Percentiles rank a stretch among this genome's conserved stretches.
Conservation (phyloP, 331 rosid species). For the Arachis monticola region DNA sequence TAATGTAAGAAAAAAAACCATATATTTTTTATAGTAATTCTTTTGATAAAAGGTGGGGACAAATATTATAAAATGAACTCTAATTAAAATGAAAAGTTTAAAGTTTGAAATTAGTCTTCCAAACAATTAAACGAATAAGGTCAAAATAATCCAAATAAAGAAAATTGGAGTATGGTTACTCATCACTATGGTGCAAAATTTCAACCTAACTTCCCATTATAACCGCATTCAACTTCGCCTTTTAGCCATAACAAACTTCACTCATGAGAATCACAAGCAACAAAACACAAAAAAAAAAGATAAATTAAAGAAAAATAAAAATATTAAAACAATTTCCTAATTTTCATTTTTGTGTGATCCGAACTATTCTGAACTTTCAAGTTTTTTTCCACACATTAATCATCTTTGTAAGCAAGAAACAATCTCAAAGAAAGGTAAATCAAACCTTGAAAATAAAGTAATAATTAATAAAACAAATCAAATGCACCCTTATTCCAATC, state of each 20-base stretch:
- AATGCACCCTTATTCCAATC: slow-evolving; percentile 45
- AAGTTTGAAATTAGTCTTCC: too few relatives aligned
- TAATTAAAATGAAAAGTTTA: too few relatives aligned
- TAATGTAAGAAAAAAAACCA: too few relatives aligned
- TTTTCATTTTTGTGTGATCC: slow-evolving; percentile 48
- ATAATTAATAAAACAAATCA: not conserved
- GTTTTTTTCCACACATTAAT: not conserved
- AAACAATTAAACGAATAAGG: not conserved
- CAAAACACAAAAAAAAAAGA: not conserved
- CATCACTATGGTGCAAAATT: not conserved
- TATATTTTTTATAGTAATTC: too few relatives aligned
- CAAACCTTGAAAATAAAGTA: not conserved
- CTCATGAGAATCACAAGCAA: slow-evolving; percentile 15
- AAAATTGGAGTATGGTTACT: not conserved
- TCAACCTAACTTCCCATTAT: slow-evolving; percentile 35
- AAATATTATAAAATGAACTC: too few relatives aligned
- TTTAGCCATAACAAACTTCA: slow-evolving; percentile 47
- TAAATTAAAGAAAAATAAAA: not conserved
- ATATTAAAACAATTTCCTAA: too few relatives aligned
- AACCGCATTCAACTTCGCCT: slow-evolving; percentile 56
- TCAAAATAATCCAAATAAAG: not conserved
- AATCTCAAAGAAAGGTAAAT: not conserved
- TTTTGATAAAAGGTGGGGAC: too few relatives aligned
- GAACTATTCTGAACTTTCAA: slow-evolving; percentile 45
- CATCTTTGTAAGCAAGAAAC: not conserved